These are phyloP conservation scores for Madurella mycetomatis DNA, from an alignment of 2,329 filamentous ascomycete species.

Conservation along the genomic window DNA sequence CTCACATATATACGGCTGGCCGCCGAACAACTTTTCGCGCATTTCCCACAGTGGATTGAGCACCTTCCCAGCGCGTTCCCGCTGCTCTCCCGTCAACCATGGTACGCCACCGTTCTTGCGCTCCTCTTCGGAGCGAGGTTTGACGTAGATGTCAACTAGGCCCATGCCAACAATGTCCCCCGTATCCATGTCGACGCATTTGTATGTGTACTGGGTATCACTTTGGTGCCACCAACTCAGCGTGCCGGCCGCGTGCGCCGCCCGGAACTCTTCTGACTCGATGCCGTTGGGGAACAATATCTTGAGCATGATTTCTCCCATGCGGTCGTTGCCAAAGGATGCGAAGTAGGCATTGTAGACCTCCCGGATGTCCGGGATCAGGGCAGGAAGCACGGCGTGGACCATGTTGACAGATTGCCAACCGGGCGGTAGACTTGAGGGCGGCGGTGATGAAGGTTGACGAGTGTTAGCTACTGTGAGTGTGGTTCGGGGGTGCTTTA, in stretches of 20 bases:
- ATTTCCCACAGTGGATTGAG: conserved; percentile 40
- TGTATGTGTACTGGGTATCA: conserved; percentile 42
- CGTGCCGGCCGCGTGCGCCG: conserved; percentile 40
- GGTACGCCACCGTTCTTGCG: conserved; percentile 41
- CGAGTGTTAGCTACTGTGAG: too few relatives aligned
- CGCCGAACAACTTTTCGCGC: conserved; percentile 38
- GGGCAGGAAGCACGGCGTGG: conserved; percentile 41
- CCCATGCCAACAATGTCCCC: conserved; percentile 45
- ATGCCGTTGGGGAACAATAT: conserved; percentile 38
- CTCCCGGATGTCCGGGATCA: conserved; percentile 42
- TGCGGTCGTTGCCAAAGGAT: conserved; percentile 39
- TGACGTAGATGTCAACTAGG: conserved; percentile 41
- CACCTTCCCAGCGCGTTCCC: conserved; percentile 40
- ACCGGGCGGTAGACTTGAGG: too few relatives aligned
- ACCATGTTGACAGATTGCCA: conserved; percentile 29
- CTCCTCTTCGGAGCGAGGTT: conserved; percentile 37
- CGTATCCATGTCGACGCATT: conserved; percentile 42
- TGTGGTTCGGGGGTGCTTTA: too few relatives aligned
- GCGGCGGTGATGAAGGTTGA: too few relatives aligned
- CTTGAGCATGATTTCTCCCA: conserved; percentile 39
- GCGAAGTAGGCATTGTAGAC: conserved; percentile 46
- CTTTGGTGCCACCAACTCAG: conserved; percentile 37
- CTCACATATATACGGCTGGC: conserved; percentile 40
- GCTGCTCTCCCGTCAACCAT: conserved; percentile 43
- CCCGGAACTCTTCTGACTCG: conserved; percentile 37